Evolutionary conservation across 2,329 filamentous ascomycete genomes (phyloP).

Genomic region (Calonectria pteridis): DNA sequence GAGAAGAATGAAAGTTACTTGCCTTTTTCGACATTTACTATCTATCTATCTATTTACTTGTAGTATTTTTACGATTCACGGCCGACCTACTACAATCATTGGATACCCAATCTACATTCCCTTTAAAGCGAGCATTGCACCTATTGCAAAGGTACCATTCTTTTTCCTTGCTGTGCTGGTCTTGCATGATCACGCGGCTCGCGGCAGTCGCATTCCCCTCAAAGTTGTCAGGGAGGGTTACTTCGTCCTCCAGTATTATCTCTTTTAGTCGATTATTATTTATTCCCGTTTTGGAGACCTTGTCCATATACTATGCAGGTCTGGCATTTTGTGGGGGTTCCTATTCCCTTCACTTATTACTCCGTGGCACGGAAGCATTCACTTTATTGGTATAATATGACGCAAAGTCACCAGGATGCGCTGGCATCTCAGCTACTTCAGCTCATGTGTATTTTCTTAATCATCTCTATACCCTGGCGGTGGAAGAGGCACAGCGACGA

Average conservation of each 20-base stretch:
- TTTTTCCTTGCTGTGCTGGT: constrained; percentile 5
- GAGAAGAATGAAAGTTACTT: constrained; percentile 7
- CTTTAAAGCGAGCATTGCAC: constrained; percentile 25
- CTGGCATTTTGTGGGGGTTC: neutral
- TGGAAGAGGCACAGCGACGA: neutral
- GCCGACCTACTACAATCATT: constrained; percentile 44
- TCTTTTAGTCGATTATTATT: neutral
- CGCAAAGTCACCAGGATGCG: constrained; percentile 1
- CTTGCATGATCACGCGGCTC: constrained; percentile 30
- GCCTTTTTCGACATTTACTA: constrained; percentile 11
- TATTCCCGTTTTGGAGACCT: neutral
- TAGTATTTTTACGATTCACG: constrained; percentile 41
- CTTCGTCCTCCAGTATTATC: constrained; percentile 15
- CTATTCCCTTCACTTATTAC: constrained; percentile 10
- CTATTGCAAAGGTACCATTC: constrained; percentile 18
- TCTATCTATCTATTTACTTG: neutral
- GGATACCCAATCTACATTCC: constrained; percentile 40
- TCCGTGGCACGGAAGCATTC: constrained; percentile 19
- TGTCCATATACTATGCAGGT: constrained; percentile 5
- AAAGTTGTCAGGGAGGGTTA: constrained; percentile 17
- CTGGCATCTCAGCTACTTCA: constrained; percentile 1
- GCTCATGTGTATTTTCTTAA: constrained; percentile 2
- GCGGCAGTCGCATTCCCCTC: constrained; percentile 38
- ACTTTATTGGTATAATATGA: constrained; percentile 19
- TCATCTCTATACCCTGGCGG: neutral